Percentiles rank a stretch among this genome's conserved stretches.
phyloP scores from a whole-genome alignment of 208 protist species.

The Wallacemonas sp. region DNA sequence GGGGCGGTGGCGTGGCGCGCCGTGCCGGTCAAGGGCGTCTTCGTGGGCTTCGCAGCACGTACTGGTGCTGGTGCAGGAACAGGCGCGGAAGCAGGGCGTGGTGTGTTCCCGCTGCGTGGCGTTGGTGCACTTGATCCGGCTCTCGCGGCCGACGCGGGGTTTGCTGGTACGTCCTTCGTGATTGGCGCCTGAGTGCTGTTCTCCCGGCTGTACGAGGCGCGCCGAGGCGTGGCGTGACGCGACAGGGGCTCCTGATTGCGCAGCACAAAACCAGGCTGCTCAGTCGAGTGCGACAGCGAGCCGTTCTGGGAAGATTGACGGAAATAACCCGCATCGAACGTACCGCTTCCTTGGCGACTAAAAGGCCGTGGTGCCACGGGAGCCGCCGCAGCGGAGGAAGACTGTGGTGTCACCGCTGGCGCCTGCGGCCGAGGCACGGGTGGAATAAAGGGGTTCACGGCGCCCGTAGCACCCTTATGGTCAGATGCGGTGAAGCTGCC shows the following conservation, averaged over 20 bases:
- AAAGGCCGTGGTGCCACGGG: background rate
- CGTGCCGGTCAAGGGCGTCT: background rate
- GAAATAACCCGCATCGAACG: constrained; percentile 8
- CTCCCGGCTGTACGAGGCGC: background rate
- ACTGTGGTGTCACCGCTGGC: background rate
- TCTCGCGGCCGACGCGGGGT: background rate
- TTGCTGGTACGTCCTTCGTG: background rate
- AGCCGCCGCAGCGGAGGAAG: background rate
- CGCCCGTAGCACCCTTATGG: background rate
- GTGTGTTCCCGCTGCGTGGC: background rate
- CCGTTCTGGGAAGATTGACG: constrained; percentile 4
- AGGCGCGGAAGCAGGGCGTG: background rate
- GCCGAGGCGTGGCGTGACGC: background rate
- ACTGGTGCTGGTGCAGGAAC: too few species aligned
- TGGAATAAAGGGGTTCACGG: background rate
- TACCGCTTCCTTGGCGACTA: background rate
- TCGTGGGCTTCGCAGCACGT: background rate
- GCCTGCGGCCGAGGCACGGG: constrained; percentile 1
- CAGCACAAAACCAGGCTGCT: constrained; percentile 7
- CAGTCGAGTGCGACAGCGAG: background rate
- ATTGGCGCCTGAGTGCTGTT: background rate
- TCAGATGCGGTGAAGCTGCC: too few species aligned
- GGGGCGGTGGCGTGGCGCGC: constrained; percentile 9
- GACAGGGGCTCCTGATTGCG: constrained; percentile 3
- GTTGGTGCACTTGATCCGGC: background rate